phyloP scores from a whole-genome alignment of 495 filamentous ascomycete genomes.

The Immersiella caudata region DNA sequence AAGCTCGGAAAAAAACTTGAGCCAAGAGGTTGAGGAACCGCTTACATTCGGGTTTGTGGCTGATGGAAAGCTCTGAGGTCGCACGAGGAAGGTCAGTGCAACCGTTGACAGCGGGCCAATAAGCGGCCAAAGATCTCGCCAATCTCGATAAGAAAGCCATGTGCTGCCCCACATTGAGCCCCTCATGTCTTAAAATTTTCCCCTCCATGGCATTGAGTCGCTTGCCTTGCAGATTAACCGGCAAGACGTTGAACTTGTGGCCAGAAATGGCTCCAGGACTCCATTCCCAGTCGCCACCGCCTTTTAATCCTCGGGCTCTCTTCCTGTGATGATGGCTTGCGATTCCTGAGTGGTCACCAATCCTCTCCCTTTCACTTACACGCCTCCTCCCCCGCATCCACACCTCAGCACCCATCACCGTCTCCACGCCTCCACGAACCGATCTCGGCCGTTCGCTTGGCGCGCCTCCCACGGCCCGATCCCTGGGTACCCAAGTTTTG shows the following conservation, averaged over 20 bases:
- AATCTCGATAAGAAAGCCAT: constrained; percentile 18
- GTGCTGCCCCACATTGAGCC: constrained; percentile 7
- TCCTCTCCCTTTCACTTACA: constrained; percentile 1
- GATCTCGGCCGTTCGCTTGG: not conserved
- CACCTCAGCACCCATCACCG: not conserved
- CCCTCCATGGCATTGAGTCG: constrained; percentile 13
- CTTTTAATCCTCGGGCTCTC: constrained; percentile 13
- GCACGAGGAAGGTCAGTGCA: not conserved
- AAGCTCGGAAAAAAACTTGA: no score
- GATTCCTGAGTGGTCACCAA: not conserved
- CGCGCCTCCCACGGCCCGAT: not conserved
- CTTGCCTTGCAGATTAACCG: constrained; percentile 18
- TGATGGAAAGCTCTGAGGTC: not conserved
- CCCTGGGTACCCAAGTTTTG: not conserved
- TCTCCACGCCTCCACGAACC: not conserved
- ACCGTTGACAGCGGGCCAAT: constrained; percentile 2
- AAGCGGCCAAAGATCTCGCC: not conserved
- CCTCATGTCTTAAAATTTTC: constrained; percentile 22
- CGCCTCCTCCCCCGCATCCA: not conserved
- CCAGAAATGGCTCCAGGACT: constrained; percentile 21
- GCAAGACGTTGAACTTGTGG: not conserved
- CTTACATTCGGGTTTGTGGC: not conserved
- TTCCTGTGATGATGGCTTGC: not conserved
- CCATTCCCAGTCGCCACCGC: constrained; percentile 20
- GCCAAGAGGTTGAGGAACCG: not conserved